Base-by-base conservation (phyloP, 2,329 filamentous ascomycete genomes). In the Botryosphaeria dothidea region DNA sequence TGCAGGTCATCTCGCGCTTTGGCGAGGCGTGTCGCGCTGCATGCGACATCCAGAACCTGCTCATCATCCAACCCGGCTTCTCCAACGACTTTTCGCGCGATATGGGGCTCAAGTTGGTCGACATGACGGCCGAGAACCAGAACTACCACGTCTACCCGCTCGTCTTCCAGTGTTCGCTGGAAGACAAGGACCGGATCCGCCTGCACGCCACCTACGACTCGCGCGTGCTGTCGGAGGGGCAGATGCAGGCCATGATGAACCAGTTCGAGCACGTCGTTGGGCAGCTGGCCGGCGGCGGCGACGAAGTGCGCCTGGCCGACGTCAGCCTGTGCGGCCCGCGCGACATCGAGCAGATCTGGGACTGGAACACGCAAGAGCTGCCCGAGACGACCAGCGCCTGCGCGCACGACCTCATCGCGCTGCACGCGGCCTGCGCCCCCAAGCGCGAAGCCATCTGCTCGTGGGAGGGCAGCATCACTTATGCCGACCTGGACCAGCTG, bases 381-480 rank as follows among this genome's bases (percentile, higher is more conserved):
- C 36, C 36, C 31, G 52, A 57, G 29, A 25, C 45, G 7, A 70
- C 83, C 21, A 70, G 77, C 27, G 73, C 70, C 54, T 83, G 80
- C 67, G 82, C 83, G 75, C 83, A 85, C 67, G 79, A 48, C 21
- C 71, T 83, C 64, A 78, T 85, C 64, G 73, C 75, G 13, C 74
- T 79, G 15, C 76, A 77, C 60, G 79, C 79, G 13, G 68, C 66
- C 17, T 66, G 68, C 31, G 73, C 77, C 3, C 81, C 82, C 2
- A 69, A 75, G n/a, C 74, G 75, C 21, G 67, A 76, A 4, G 83
- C 83, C 25, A 76, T 84, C n/a, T 72, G 81, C 65, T 83, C 83
- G 0, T 84, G 82, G 82, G 83, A 85, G 65, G 82, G 83, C 36
- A 71, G 71, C 65, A 77, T 83, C 62, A 83, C 80, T 2, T 85